Evolutionary conservation across 495 filamentous ascomycete species (phyloP).

Genomic region (Penicillium riverlandense): DNA sequence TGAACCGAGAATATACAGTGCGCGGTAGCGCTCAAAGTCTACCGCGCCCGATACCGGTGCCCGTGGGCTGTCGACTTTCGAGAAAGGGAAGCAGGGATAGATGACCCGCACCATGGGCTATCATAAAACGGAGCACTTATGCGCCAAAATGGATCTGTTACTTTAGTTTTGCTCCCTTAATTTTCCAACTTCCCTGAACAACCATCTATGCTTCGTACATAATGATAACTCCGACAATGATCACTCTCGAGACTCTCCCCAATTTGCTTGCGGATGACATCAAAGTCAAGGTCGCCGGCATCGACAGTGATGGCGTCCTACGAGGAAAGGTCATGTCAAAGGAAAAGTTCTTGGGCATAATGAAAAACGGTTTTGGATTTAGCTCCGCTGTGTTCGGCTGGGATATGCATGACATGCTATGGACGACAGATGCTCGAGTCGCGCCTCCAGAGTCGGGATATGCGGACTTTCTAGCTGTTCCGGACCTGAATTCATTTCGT

Average conservation of each 20-base stretch:
- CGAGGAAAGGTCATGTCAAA: slow-evolving; percentile 90
- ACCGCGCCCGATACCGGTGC: no score
- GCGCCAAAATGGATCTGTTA: background rate
- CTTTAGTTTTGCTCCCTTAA: background rate
- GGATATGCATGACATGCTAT: slow-evolving; percentile 93
- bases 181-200: background rate
- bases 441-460: slow-evolving; percentile 85
- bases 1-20: no score
- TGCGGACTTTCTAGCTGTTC: slow-evolving; percentile 71
- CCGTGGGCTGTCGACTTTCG: no score
- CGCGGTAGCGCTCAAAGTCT: no score
- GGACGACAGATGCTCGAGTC: slow-evolving; percentile 70
- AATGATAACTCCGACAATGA: slow-evolving; percentile 8
- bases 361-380: slow-evolving; percentile 76
- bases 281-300: slow-evolving; percentile 77
- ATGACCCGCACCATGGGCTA: background rate
- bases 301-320: slow-evolving; percentile 81
- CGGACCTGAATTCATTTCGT: slow-evolving; percentile 68
- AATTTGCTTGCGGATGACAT: slow-evolving; percentile 61
- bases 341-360: slow-evolving; percentile 84
- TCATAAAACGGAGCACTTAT: slow-evolving; percentile 1
- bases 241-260: slow-evolving; percentile 32
- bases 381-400: slow-evolving; percentile 93
- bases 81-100: no score
- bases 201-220: background rate